Base-by-base conservation (phyloP, 148 eudicot species). In the Rhododendron kiyosumense region DNA sequence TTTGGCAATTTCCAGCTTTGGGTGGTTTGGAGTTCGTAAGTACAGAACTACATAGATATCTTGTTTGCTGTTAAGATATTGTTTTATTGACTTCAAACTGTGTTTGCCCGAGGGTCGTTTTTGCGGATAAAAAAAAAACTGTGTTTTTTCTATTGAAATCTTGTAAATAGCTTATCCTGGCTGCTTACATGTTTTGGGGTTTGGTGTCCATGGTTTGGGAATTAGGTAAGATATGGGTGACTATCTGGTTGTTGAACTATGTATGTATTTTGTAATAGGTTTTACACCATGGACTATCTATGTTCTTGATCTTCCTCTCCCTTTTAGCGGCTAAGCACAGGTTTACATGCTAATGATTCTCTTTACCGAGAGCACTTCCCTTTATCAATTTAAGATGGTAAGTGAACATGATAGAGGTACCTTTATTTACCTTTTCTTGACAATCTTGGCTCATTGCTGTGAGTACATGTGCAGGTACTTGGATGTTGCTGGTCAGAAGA, bases 1-100 rank as follows among this genome's bases (percentile, higher is more conserved):
- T 93, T 30, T 97, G 98, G 97, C 86, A 90, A 81, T 92, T 82
- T 89, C 99, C 98, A 78, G 91, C 94, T 86, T 91, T 97, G 82
- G 99, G 99, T 46, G 99, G 98, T 78, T 28, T 93, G 88, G 99
- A 95, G 88, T 97, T 91, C 90, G 99, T 97, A 89, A 93, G 99
- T 93, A 87, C 13, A 4, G 20, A 34, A 14, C 18, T 71, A 48
- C 28, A 52, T 1, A 20, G 41, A 14, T 18, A 78, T 67, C 46
- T 12, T 52, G 26, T 75, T 65, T 85, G 12, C 11, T 26, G 5
- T 24, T 38, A 8, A 43, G 59, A 63, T 88, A 30, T 78, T 78
- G 28, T 18, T 30, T 8, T 36, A 59, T 45, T 5, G 45, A 75
- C 43, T 73, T 30, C 51, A 74, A 12, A 2, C 41, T 4, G 3